Percentiles rank a stretch among this genome's conserved stretches.
phyloP scores from a whole-genome alignment of 2,329 filamentous ascomycete genomes.

The Dryadomyces quercivorus region DNA sequence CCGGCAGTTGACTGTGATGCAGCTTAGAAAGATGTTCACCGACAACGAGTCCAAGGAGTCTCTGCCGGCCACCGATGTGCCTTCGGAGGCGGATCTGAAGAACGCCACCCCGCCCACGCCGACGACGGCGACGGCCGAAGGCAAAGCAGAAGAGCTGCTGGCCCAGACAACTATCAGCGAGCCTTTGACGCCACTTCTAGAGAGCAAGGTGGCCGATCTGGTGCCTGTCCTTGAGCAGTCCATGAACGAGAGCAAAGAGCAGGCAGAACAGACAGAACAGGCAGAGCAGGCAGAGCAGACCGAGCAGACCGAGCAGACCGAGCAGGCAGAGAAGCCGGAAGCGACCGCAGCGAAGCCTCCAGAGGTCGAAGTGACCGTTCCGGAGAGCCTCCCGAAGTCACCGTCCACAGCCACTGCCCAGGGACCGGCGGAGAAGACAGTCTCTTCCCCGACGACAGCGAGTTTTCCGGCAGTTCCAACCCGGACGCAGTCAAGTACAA shows the following conservation, averaged over 20 bases:
- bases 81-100: conserved; percentile 9
- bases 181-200: neutral
- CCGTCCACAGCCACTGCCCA: neutral
- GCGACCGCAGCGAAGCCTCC: neutral
- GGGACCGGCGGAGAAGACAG: neutral
- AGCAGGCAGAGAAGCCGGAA: neutral
- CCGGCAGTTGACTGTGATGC: conserved; percentile 76
- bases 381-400: neutral
- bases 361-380: neutral
- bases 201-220: too few relatives aligned
- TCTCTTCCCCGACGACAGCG: neutral
- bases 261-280: neutral
- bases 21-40: conserved; percentile 88
- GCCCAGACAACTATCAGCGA: neutral
- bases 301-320: neutral
- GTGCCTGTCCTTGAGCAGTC: too few relatives aligned
- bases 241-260: too few relatives aligned
- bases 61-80: conserved; percentile 51
- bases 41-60: conserved; percentile 78
- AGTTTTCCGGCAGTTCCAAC: too few relatives aligned
- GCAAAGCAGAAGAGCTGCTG: neutral
- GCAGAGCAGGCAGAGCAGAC: neutral
- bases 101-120: conserved; percentile 7
- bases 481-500: neutral
- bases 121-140: conserved; percentile 6